Evolutionary conservation across 768 basidiomycete species (phyloP), one percentile per base, ranked within the genome.

Genomic region (Naganishia vishniacii): DNA sequence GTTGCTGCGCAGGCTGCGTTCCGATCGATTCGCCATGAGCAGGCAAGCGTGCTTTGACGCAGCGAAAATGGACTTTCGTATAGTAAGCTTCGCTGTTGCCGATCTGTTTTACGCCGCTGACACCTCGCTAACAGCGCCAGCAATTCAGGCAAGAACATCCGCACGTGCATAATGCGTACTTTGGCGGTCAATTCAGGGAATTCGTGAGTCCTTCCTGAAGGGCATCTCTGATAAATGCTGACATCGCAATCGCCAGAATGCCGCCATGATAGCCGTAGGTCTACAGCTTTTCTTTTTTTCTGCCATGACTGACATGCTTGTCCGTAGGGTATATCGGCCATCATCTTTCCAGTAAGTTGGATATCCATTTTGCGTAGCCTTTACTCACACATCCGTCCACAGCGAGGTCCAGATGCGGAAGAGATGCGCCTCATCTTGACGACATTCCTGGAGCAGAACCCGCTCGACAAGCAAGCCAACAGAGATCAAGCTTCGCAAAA

Each of bases 21-120:
- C 86, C 42, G 88, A 89, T 71, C 86, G 88, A 20, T 93, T 89
- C 78, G 79, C 83, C 42, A 85, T 86, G 31, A 94, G 92, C 9
- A 81, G 91, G 41, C 81, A 80, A 61, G 92, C 91, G 15, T 95
- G 91, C 74, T 93, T 94, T 71, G 89, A 94, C 66, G 89, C 89
- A 13, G 89, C 91, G 4, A 84, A 89, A 69, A 86, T 85, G 72
- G 91, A 94, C 75, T 92, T 88, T 72, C 82, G 85, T 68, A 84
- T 91, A 65, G 75, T 76, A 42, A 29, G 73, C 63, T 34, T 44
- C 4, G 18, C 11, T 4, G 18, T 3, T 3, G 16, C 28, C 2
- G 4, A 16, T 28, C 18, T 28, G 45, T 8, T 15, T 16, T n/a
- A 16, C 58, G 18, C 23, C 8, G n/a, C 42, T 45, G 13, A 63